Conservation (phyloP, 192 early-diverging fungal genomes). For the Umbelopsis isabellina region DNA sequence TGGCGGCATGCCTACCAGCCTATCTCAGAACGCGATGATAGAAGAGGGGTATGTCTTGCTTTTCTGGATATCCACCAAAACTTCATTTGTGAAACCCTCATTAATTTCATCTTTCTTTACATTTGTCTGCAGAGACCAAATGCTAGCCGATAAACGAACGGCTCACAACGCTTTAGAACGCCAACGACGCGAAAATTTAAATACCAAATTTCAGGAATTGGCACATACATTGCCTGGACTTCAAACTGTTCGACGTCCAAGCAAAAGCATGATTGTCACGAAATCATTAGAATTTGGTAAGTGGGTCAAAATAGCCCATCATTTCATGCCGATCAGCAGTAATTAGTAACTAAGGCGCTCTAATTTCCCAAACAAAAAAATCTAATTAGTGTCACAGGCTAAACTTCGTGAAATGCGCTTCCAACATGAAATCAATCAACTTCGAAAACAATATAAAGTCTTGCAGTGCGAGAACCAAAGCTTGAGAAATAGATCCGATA, state of each 20-base stretch:
- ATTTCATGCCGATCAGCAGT: not conserved
- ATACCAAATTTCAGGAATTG: slow-evolving; percentile 80
- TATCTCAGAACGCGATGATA: too few relatives aligned
- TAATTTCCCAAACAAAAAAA: not conserved
- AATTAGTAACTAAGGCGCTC: too few relatives aligned
- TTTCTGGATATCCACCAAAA: too few relatives aligned
- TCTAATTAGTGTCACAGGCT: slow-evolving; percentile 1
- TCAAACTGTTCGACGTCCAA: slow-evolving; percentile 72
- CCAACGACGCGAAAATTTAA: slow-evolving; percentile 78
- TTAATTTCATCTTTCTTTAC: not conserved
- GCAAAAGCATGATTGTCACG: slow-evolving; percentile 80
- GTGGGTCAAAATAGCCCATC: slow-evolving; percentile 19
- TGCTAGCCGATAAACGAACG: slow-evolving; percentile 61
- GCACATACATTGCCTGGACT: slow-evolving; percentile 80
- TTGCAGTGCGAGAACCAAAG: not conserved
- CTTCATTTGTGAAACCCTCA: too few relatives aligned
- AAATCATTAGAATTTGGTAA: slow-evolving; percentile 76
- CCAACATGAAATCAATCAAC: slow-evolving; percentile 3
- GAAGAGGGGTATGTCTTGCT: not conserved
- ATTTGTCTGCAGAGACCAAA: not conserved
- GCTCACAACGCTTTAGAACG: slow-evolving; percentile 84
- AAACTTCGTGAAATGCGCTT: slow-evolving; percentile 6
- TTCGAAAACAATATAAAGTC: not conserved
- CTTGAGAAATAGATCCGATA: not conserved
- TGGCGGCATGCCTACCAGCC: not conserved